Evolutionary conservation across 2,329 filamentous ascomycete species (phyloP).

Genomic region (Claviceps fusiformis): DNA sequence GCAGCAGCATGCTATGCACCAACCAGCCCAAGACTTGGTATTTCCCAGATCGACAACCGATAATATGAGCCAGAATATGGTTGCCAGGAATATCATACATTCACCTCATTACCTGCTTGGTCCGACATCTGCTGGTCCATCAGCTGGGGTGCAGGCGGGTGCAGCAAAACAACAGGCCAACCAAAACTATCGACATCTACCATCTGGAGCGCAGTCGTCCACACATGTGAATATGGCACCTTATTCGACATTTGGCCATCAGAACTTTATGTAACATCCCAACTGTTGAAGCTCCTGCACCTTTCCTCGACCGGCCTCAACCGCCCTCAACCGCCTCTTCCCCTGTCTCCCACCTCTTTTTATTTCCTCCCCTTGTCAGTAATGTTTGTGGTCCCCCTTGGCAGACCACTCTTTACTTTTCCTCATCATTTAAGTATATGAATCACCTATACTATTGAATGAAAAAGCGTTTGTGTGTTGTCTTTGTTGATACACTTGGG

Average conservation of each 20-base stretch:
- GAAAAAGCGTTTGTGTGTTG: not conserved
- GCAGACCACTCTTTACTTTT: not conserved
- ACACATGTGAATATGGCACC: not conserved
- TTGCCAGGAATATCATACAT: not conserved
- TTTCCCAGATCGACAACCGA: not conserved
- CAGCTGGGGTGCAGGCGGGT: not conserved
- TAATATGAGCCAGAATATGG: not conserved
- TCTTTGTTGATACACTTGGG: not conserved
- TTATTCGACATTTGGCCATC: constrained; percentile 1
- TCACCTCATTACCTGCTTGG: not conserved
- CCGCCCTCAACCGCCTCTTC: too few relatives aligned
- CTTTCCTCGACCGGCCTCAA: too few relatives aligned
- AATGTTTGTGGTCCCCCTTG: not conserved
- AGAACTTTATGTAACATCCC: constrained; percentile 1
- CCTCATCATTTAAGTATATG: not conserved
- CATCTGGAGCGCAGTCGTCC: not conserved
- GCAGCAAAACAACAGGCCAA: not conserved
- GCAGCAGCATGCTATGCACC: not conserved
- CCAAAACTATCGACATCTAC: not conserved
- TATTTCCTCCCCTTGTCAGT: not conserved
- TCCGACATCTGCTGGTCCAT: not conserved
- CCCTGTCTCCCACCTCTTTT: too few relatives aligned
- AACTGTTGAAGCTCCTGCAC: not conserved
- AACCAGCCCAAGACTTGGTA: not conserved
- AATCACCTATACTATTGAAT: not conserved